Conservation (phyloP, 345 rosid species). For the Angophora floribunda region DNA sequence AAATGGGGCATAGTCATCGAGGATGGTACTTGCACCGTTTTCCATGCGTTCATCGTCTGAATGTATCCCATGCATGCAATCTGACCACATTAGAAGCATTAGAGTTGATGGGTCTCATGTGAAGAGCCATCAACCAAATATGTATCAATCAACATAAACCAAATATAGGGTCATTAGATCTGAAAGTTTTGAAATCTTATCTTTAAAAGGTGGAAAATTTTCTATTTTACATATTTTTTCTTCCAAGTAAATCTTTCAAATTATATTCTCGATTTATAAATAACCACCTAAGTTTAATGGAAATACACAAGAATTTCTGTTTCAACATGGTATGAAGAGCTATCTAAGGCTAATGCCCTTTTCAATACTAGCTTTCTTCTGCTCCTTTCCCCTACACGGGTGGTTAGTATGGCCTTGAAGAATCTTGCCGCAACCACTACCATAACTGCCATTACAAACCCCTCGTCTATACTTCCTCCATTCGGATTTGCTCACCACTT, state of each 20-base stretch:
- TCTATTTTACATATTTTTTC: neutral
- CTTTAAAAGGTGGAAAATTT: neutral
- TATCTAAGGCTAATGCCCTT: rapidly evolving
- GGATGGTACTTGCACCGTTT: neutral
- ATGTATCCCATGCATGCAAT: neutral
- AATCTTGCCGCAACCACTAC: rapidly evolving
- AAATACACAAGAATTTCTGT: neutral
- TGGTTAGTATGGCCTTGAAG: neutral
- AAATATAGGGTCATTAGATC: neutral
- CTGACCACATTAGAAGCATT: neutral
- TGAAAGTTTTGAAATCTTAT: neutral
- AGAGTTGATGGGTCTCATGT: neutral
- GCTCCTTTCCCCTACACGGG: neutral
- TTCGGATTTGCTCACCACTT: neutral
- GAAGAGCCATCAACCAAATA: neutral
- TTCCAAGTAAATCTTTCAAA: neutral
- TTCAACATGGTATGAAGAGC: rapidly evolving
- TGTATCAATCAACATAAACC: too few relatives aligned
- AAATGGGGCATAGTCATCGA: neutral
- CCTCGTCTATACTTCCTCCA: neutral
- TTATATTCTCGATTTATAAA: neutral
- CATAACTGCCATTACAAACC: neutral
- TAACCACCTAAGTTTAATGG: rapidly evolving
- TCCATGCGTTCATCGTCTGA: neutral
- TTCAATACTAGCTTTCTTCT: rapidly evolving